Evolutionary conservation across 345 rosid genomes (phyloP), one percentile per base, ranked within the genome.

Genomic region (Citrus australasica): DNA sequence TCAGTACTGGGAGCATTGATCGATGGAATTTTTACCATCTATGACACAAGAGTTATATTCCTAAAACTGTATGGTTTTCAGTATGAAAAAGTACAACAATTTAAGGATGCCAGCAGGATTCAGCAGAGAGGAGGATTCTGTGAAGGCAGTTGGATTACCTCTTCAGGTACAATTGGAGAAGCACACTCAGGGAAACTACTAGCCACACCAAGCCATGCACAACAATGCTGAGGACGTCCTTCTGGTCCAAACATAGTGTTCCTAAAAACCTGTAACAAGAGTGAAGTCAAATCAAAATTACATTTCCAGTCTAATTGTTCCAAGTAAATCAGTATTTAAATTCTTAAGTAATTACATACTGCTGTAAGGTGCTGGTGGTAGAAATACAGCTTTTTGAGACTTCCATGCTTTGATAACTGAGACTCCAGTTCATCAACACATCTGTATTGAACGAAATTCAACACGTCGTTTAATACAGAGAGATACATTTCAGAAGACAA

Each of bases 151-250:
- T 8, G 65, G 22, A 73, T 78, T 87, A 94, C 99, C 98, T 96
- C 99, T 85, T 96, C 99, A 3, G 98, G 93, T 82, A 94, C 88
- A 81, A 96, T 88, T 71, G 95, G 83, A 73, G 98, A 96, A 86
- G 98, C 95, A 84, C 99, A 96, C 81, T 94, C 98, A 46, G 96
- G 98, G 80, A 96, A 96, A 79, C 98, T 94, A 85, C 98, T 91
- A 78, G 98, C 99, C 84, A 93, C 98, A 80, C 99, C 95, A 81
- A 96, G 98, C 99, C 99, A 96, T 77, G 99, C 98, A 92, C 99
- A 96, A 75, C 99, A 96, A 83, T 96, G 99, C 81, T 96, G 99
- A 73, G 98, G 99, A 80, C 98, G 97, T 78, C 99, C 99, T 87
- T 96, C 99, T 76, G 98, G 98, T 67, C 99, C 98, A 89, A 96